Evolutionary conservation across 257 asterid species (phyloP).

Genomic region (Lantana camara): DNA sequence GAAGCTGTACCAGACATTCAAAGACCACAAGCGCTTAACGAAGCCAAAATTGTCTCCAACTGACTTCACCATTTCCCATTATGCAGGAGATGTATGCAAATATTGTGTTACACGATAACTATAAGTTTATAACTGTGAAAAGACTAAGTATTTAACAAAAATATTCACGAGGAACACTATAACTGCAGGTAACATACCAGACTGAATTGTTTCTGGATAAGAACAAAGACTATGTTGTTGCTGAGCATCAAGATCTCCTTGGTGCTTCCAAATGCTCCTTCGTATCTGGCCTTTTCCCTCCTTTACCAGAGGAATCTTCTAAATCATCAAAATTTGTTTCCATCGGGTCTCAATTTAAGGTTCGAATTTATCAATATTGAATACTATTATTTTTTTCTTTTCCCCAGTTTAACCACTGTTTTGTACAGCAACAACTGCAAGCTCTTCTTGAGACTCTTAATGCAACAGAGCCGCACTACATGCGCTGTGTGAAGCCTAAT

Average conservation of each 20-base stretch:
- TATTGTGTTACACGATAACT: conserved; percentile 1
- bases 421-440: conserved; percentile 70
- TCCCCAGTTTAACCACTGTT: conserved; percentile 15
- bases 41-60: conserved; percentile 76
- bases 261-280: conserved; percentile 65
- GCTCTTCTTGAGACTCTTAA: conserved; percentile 70
- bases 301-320: conserved; percentile 65
- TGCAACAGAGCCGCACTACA: conserved; percentile 72
- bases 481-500: conserved; percentile 82
- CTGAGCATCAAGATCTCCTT: conserved; percentile 80
- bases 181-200: conserved; percentile 72
- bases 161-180: conserved; percentile 26
- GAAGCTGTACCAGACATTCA: conserved; percentile 71
- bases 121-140: neutral
- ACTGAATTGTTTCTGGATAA: conserved; percentile 74
- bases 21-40: conserved; percentile 67
- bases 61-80: conserved; percentile 71
- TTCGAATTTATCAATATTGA: conserved; percentile 26
- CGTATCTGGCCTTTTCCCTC: conserved; percentile 64
- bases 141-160: neutral
- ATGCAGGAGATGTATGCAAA: conserved; percentile 77
- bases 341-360: conserved; percentile 78
- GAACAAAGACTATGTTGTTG: conserved; percentile 75
- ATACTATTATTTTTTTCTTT: conserved; percentile 1
- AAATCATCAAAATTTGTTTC: conserved; percentile 76